Conservation (phyloP, 192 early-diverging fungal genomes). For the Entrophospora sp. region DNA sequence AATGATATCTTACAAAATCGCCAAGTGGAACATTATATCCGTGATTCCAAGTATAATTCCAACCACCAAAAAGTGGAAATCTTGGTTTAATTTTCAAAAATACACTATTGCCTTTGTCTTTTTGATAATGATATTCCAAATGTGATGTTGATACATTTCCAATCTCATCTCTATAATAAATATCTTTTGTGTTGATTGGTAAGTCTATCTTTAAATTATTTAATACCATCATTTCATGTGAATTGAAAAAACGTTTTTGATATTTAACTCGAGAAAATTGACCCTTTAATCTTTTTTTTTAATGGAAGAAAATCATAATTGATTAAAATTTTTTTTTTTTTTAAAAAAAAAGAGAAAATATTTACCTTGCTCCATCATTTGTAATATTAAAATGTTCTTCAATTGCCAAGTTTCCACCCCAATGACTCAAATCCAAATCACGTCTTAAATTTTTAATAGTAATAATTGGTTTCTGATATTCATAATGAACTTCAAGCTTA, state of each 20-base stretch:
- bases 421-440: constrained; percentile 79
- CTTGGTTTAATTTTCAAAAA: constrained; percentile 77
- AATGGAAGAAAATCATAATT: too few species aligned
- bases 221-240: constrained; percentile 43
- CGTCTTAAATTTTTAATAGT: constrained; percentile 50
- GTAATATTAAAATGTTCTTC: constrained; percentile 74
- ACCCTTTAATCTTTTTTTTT: constrained; percentile 41
- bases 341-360: too few species aligned
- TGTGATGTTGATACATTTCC: constrained; percentile 96
- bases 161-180: constrained; percentile 84
- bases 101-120: constrained; percentile 34
- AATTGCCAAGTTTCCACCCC: constrained; percentile 70
- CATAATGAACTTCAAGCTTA: constrained; percentile 57
- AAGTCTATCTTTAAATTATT: constrained; percentile 32
- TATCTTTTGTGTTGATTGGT: constrained; percentile 59
- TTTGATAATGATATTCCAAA: too few species aligned
- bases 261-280: constrained; percentile 70
- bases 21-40: constrained; percentile 76
- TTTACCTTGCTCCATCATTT: constrained; percentile 72
- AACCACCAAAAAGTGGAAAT: constrained; percentile 91
- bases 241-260: constrained; percentile 34
- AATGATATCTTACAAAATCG: constrained; percentile 51
- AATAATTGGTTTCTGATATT: constrained; percentile 46
- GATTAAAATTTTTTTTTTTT: too few species aligned
- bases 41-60: constrained; percentile 94